A percentile compares a stretch with the other conserved stretches of the same genome.
Evolutionary conservation across 139 green algal species (phyloP).

Genomic region (Chlorella sp.): DNA sequence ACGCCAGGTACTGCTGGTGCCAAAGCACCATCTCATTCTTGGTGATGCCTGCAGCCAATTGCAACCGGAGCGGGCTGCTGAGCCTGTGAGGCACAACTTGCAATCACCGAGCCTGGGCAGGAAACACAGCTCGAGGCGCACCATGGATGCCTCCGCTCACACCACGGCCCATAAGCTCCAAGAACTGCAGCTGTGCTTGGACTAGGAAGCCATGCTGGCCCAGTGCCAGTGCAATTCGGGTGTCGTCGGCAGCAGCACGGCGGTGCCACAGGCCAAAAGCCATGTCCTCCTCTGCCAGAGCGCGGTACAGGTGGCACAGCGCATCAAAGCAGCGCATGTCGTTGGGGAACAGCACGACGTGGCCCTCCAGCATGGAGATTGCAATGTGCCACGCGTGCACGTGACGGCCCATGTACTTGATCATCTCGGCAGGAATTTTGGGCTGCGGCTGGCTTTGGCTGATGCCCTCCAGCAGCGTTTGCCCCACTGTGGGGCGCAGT

Average conservation of each 20-base stretch:
- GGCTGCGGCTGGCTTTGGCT: conserved; percentile 96
- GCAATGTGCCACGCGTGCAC: conserved; percentile 98
- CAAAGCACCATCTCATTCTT: conserved; percentile 85
- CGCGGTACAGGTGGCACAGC: conserved; percentile 87
- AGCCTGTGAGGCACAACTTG: not conserved
- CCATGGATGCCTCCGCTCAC: conserved; percentile 31
- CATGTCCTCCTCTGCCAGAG: conserved; percentile 91
- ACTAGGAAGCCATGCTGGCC: conserved; percentile 90
- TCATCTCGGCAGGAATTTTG: conserved; percentile 98
- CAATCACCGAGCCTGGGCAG: not conserved
- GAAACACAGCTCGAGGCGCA: not conserved
- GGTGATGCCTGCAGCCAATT: conserved; percentile 16
- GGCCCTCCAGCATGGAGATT: conserved; percentile 95
- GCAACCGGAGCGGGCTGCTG: not conserved
- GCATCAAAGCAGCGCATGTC: conserved; percentile 94
- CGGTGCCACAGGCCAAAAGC: conserved; percentile 89
- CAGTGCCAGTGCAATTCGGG: conserved; percentile 72
- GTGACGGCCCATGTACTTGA: conserved; percentile 97
- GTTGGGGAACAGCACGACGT: conserved; percentile 94
- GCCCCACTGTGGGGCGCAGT: conserved; percentile 90
- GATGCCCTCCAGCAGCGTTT: conserved; percentile 93
- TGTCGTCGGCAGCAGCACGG: conserved; percentile 64
- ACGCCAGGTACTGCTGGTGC: conserved; percentile 89
- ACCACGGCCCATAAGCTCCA: conserved; percentile 53
- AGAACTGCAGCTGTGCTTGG: conserved; percentile 79